Conservation (phyloP, 768 basidiomycete species). For the Nidula microcarpa region DNA sequence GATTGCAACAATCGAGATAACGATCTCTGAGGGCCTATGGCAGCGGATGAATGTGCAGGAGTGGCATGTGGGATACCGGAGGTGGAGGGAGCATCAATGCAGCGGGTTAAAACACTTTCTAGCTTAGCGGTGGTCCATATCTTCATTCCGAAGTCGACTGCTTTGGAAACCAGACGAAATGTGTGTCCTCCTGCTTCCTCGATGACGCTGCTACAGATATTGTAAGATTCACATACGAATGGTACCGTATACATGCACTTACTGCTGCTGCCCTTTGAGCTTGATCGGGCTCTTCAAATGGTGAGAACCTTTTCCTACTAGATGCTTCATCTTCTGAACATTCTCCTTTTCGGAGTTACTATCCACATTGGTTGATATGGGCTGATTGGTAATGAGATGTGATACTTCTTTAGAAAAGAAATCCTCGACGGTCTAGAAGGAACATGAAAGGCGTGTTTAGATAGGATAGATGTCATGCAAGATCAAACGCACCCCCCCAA, state of each 20-base stretch:
- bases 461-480: slow-evolving; percentile 2
- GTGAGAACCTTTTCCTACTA: slow-evolving; percentile 14
- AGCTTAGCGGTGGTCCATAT: slow-evolving; percentile 80
- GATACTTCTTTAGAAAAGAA: slow-evolving; percentile 89
- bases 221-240: background rate
- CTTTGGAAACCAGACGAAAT: slow-evolving; percentile 59
- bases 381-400: slow-evolving; percentile 77
- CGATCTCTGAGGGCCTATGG: slow-evolving; percentile 36
- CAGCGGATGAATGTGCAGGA: slow-evolving; percentile 20
- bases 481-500: slow-evolving; percentile 72
- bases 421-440: slow-evolving; percentile 68
- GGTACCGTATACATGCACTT: background rate
- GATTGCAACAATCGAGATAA: slow-evolving; percentile 68
- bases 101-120: slow-evolving; percentile 68
- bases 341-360: slow-evolving; percentile 66
- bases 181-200: no score
- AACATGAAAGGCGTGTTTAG: slow-evolving; percentile 1
- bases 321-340: slow-evolving; percentile 25
- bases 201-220: no score
- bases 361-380: slow-evolving; percentile 26
- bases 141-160: slow-evolving; percentile 72
- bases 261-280: slow-evolving; percentile 51
- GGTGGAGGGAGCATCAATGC: slow-evolving; percentile 35
- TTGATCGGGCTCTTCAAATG: slow-evolving; percentile 65
- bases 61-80: slow-evolving; percentile 14